phyloP scores from a whole-genome alignment of 768 basidiomycete species.

The Podaxis rugospora region DNA sequence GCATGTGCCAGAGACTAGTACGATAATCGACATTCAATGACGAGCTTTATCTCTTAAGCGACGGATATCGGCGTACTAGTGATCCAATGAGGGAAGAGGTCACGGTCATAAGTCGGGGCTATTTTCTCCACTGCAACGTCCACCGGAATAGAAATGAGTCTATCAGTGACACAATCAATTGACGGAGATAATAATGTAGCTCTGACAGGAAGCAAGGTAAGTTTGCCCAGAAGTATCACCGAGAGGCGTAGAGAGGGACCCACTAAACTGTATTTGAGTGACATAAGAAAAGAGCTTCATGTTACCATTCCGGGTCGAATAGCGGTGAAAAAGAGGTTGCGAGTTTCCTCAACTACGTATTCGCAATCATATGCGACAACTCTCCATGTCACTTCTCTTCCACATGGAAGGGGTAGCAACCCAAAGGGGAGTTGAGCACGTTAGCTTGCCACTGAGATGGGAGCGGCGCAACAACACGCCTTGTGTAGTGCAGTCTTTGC shows the following conservation, averaged over 20 bases:
- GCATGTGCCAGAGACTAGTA: too few relatives aligned
- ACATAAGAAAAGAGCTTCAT: neutral
- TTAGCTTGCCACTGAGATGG: too few relatives aligned
- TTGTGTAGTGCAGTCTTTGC: too few relatives aligned
- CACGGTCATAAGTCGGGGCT: conserved; percentile 27
- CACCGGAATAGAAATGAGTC: neutral
- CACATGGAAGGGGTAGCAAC: too few relatives aligned
- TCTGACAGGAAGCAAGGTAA: conserved; percentile 28
- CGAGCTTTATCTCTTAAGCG: too few relatives aligned
- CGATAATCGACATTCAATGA: too few relatives aligned
- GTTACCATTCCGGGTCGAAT: neutral
- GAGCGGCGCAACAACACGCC: too few relatives aligned
- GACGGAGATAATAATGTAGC: neutral
- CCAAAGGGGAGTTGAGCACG: too few relatives aligned
- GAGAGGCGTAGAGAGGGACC: conserved; percentile 25
- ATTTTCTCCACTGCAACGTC: neutral
- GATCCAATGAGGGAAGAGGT: conserved; percentile 43
- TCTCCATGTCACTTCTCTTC: too few relatives aligned
- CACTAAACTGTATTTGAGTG: neutral
- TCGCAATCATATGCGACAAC: too few relatives aligned
- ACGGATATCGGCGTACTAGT: conserved; percentile 24
- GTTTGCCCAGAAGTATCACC: conserved; percentile 26
- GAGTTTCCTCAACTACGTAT: neutral
- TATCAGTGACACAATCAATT: neutral
- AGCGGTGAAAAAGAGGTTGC: neutral